phyloP scores from a whole-genome alignment of 805 yeast species.

The Priceomyces medius region DNA sequence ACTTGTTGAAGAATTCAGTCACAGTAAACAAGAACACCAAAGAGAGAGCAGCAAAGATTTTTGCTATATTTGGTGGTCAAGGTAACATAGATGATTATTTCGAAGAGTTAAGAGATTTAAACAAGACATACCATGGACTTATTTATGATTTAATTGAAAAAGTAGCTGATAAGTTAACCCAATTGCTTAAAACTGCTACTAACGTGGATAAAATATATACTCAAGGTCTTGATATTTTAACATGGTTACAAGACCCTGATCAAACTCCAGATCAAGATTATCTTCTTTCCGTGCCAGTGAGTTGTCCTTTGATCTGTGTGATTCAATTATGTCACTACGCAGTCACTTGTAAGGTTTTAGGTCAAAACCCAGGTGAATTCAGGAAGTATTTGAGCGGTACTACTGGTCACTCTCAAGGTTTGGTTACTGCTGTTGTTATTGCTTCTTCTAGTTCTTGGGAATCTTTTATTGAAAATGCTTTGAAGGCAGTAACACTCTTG shows the following conservation, averaged over 20 bases:
- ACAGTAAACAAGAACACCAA: slow-evolving; percentile 32
- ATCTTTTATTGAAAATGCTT: slow-evolving; percentile 66
- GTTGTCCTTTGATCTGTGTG: slow-evolving; percentile 96
- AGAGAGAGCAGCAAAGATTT: slow-evolving; percentile 48
- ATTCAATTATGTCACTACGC: slow-evolving; percentile 94
- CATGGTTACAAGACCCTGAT: slow-evolving; percentile 85
- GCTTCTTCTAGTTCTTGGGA: slow-evolving; percentile 84
- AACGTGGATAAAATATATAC: slow-evolving; percentile 87
- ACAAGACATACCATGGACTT: slow-evolving; percentile 73
- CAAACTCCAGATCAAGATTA: slow-evolving; percentile 88
- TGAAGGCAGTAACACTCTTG: slow-evolving; percentile 78
- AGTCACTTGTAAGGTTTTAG: slow-evolving; percentile 79
- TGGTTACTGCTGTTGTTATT: slow-evolving; percentile 89
- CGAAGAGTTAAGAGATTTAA: slow-evolving; percentile 88
- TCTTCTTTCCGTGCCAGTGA: slow-evolving; percentile 84
- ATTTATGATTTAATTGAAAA: slow-evolving; percentile 65
- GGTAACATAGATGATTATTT: slow-evolving; percentile 98
- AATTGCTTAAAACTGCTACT: slow-evolving; percentile 66
- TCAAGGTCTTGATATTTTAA: slow-evolving; percentile 85
- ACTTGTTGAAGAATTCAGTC: slow-evolving; percentile 63
- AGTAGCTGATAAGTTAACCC: slow-evolving; percentile 66
- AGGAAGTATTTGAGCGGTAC: slow-evolving; percentile 68
- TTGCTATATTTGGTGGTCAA: slow-evolving; percentile 97
- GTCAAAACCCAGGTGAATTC: slow-evolving; percentile 86
- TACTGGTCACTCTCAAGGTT: slow-evolving; percentile 89